Evolutionary conservation across 2,329 filamentous ascomycete species (phyloP).

Genomic region (Coccinonectria pachysandricola): DNA sequence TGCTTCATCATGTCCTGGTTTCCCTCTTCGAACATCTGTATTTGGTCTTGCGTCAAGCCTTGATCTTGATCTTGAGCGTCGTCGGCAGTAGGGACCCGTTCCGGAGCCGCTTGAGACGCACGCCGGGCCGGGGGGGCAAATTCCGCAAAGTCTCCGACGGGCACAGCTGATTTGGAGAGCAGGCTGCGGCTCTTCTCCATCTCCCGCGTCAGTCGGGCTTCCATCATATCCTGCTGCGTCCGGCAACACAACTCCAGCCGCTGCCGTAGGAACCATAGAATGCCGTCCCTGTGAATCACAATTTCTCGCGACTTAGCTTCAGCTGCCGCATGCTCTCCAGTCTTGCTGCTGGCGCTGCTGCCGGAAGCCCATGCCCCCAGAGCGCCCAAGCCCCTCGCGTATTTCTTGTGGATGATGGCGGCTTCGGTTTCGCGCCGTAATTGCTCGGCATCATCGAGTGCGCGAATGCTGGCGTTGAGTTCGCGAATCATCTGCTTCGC

Average conservation of each 20-base stretch:
- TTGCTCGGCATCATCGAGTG: constrained; percentile 71
- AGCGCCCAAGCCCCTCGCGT: constrained; percentile 52
- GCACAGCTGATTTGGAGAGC: constrained; percentile 52
- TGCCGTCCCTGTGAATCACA: constrained; percentile 64
- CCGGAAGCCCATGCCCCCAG: constrained; percentile 58
- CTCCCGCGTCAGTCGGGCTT: constrained; percentile 72
- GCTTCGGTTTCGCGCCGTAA: constrained; percentile 67
- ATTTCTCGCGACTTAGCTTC: constrained; percentile 60
- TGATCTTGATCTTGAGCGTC: constrained; percentile 22
- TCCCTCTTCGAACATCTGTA: constrained; percentile 87
- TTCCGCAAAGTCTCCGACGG: constrained; percentile 23
- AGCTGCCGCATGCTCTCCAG: constrained; percentile 58
- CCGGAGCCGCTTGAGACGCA: constrained; percentile 10
- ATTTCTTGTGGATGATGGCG: constrained; percentile 61
- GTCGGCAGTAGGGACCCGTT: constrained; percentile 12
- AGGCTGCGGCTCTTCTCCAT: constrained; percentile 84
- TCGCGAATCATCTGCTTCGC: constrained; percentile 79
- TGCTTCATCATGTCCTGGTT: constrained; percentile 89
- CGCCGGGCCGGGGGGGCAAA: constrained; percentile 17
- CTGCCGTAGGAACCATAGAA: constrained; percentile 72
- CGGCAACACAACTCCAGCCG: constrained; percentile 65
- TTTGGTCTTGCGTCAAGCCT: constrained; percentile 69
- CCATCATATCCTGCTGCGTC: constrained; percentile 86
- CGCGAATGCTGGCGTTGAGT: constrained; percentile 70
- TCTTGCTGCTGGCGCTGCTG: constrained; percentile 35